These are phyloP conservation scores for Ophiostoma perfectum DNA, from an alignment of 2,329 filamentous ascomycete species.

Conservation along the genomic window DNA sequence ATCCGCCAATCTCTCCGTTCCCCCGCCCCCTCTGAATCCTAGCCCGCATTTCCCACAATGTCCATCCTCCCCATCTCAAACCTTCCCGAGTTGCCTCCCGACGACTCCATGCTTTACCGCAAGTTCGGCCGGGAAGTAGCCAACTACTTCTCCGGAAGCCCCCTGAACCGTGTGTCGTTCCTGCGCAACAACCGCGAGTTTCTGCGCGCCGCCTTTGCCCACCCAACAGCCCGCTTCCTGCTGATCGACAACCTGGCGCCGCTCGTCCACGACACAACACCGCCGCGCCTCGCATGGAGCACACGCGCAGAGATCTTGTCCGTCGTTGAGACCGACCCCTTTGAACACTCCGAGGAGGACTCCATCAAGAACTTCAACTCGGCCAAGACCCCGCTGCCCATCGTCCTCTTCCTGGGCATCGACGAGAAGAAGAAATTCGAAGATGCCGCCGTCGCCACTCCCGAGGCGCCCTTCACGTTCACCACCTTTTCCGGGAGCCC, in stretches of 20 bases:
- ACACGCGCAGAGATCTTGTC: conserved; percentile 62
- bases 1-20: background rate
- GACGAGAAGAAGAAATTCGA: conserved; percentile 51
- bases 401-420: conserved; percentile 79
- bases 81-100: conserved; percentile 43
- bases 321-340: conserved; percentile 67
- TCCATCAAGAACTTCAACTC: conserved; percentile 70
- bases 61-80: conserved; percentile 23
- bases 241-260: conserved; percentile 75
- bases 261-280: conserved; percentile 47
- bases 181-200: conserved; percentile 67
- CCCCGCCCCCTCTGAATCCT: background rate
- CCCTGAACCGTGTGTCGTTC: conserved; percentile 74
- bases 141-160: conserved; percentile 79
- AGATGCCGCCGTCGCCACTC: conserved; percentile 29
- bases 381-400: conserved; percentile 51
- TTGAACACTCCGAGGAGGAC: conserved; percentile 65
- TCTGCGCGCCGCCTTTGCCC: conserved; percentile 59
- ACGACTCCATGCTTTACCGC: conserved; percentile 63
- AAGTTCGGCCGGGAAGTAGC: conserved; percentile 75
- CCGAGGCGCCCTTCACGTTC: conserved; percentile 47
- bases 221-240: conserved; percentile 65
- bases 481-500: conserved; percentile 72
- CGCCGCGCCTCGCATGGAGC: conserved; percentile 57
- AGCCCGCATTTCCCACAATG: conserved; percentile 1